Base-by-base conservation (phyloP, 192 early-diverging fungal genomes). In the Globomyces pollinis-pini region DNA sequence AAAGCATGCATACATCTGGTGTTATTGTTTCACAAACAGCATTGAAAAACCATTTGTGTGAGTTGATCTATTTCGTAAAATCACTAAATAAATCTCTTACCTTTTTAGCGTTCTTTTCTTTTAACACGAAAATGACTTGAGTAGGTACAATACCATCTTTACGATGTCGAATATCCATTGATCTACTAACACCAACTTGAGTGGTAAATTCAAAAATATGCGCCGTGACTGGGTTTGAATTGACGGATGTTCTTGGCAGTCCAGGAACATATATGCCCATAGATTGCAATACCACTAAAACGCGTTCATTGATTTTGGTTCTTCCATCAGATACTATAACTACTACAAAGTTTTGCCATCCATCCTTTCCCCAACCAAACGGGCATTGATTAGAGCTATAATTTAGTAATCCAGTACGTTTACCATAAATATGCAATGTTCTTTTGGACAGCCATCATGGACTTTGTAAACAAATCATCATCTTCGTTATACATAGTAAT, bases 401-500 rank as follows among this genome's bases (percentile, higher is more conserved):
- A n/a, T n/a, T n/a, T n/a, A n/a, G n/a, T n/a, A n/a, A n/a, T n/a
- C n/a, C 67, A n/a, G n/a, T n/a, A n/a, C n/a, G n/a, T n/a, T n/a
- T n/a, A n/a, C 64, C 81, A 82, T 2, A 87, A 59, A 50, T 85
- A 79, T 13, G 76, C 73, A 63, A 87, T 83, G 64, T 87, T 87
- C 58, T 81, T 82, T 63, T 75, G 70, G 16, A 85, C 72, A 31
- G 79, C 79, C 31, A 74, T 69, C 75, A 80, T 74, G 5, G 83
- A 80, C 47, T 83, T 81, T 28, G 67, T 68, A 64, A 87, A 87
- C 1, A 87, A 67, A 31, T 69, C 52, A 53, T 78, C 83, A 36
- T 81, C 74, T 66, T 87, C 85, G 76, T 83, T 75, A 44, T 76
- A 86, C 88, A 90, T 90, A 42, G 88, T 90, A 3, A 82, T 60